Conservation (phyloP, 768 basidiomycete species). For the Chiua virens region DNA sequence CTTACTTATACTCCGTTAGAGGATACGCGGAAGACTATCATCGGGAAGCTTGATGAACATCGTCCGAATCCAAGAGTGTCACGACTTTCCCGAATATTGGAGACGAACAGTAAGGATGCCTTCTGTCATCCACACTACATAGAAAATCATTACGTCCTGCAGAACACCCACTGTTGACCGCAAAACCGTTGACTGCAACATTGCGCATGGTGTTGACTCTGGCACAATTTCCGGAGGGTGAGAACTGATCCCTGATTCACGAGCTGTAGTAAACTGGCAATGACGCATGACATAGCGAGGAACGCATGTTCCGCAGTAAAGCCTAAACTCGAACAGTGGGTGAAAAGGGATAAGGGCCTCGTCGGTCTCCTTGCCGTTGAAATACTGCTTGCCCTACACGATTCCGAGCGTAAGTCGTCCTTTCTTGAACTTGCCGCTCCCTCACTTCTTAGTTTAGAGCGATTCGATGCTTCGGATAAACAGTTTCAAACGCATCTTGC, state of each 20-base stretch:
- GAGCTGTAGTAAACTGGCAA: too few species aligned
- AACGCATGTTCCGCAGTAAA: constrained; percentile 3
- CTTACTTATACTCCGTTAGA: too few species aligned
- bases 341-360: background rate
- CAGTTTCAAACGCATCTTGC: constrained; percentile 18
- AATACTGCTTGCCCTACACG: constrained; percentile 8
- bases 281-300: background rate
- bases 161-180: too few species aligned
- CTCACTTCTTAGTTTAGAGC: background rate
- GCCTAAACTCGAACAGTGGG: too few species aligned
- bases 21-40: constrained; percentile 4
- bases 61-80: background rate
- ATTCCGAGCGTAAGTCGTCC: background rate
- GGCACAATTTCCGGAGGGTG: constrained; percentile 20
- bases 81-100: constrained; percentile 16
- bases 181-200: constrained; percentile 13
- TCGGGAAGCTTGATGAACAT: constrained; percentile 2
- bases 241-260: background rate
- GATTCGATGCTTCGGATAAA: constrained; percentile 3
- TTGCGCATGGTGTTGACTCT: too few species aligned
- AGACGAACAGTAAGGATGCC: constrained; percentile 8
- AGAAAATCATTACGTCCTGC: background rate
- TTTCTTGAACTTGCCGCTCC: too few species aligned
- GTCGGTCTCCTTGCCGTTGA: constrained; percentile 20
- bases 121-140: background rate